Evolutionary conservation across 176 grass and related monocot species (phyloP), one percentile per base, ranked within the genome.

Genomic region (Musa troglodytarum): DNA sequence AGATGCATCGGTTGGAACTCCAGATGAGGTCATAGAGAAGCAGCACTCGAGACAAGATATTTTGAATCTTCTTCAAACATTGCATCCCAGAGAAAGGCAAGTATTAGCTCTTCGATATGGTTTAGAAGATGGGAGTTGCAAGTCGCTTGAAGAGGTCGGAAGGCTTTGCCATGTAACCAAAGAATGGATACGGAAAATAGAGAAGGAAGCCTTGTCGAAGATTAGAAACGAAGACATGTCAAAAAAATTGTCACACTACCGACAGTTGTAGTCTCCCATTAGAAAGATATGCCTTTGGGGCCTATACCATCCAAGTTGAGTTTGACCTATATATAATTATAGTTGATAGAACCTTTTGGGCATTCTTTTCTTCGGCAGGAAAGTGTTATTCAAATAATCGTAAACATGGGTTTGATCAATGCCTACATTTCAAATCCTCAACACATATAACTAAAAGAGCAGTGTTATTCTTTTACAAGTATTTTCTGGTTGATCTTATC

Each of bases 171-270:
- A 74, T 9, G 79, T 93, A 3, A 85, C 87, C 17, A 89, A 93
- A 57, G 93, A 97, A 53, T 93, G 93, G 88, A 91, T 93, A 74
- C 87, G 90, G 77, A 92, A 90, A 80, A 88, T 93, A 50, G 90
- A 97, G 82, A 93, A 83, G 70, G 54, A 77, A 17, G 90, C 87
- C 74, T 79, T 93, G 80, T 77, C 79, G 10, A 97, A 87, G 80
- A 79, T 93, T 56, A 83, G 80, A 72, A 90, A 78, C 10, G 87
- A 93, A 50, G 83, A 87, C 19, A 77, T 90, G 66, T 87, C 79
- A 8, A 56, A 61, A 1, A 63, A 84, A 5, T 79, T 92, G 34
- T 69, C 67, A 69, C 34, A 49, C 15, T 69, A 50, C 67, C 29
- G 49, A 17, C 34, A 69, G 10, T 69, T 50, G 67, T 67, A 25